phyloP scores from a whole-genome alignment of 164 flowering plant species.

The Vitis cinerea region DNA sequence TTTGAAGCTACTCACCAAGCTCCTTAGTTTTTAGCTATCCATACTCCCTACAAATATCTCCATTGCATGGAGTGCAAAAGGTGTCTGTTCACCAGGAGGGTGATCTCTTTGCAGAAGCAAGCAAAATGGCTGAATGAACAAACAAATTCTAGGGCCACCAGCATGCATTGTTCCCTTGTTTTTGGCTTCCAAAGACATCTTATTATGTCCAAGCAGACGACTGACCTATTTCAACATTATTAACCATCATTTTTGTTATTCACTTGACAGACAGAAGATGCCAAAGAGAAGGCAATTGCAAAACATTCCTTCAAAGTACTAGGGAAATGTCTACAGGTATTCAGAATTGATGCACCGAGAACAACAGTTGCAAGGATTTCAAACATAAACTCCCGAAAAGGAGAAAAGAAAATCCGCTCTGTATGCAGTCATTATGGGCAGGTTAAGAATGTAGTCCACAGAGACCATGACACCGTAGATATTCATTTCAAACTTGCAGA shows the following conservation, averaged over 20 bases:
- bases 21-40: too few relatives aligned
- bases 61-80: too few relatives aligned
- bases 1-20: too few relatives aligned
- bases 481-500: conserved; percentile 30
- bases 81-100: too few relatives aligned
- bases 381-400: background rate
- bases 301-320: conserved; percentile 21
- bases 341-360: conserved; percentile 43
- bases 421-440: conserved; percentile 17
- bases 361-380: conserved; percentile 49
- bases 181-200: background rate
- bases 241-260: background rate
- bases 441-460: background rate
- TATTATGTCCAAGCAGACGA: too few relatives aligned
- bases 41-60: too few relatives aligned
- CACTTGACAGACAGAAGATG: conserved; percentile 41
- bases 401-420: background rate
- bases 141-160: too few relatives aligned
- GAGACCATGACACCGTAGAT: conserved; percentile 19
- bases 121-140: too few relatives aligned
- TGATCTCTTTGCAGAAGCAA: too few relatives aligned
- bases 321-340: conserved; percentile 25
- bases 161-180: background rate
- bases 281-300: conserved; percentile 46
- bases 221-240: background rate